Evolutionary conservation across 148 eudicot genomes (phyloP).

Genomic region (Talinum fruticosum): DNA sequence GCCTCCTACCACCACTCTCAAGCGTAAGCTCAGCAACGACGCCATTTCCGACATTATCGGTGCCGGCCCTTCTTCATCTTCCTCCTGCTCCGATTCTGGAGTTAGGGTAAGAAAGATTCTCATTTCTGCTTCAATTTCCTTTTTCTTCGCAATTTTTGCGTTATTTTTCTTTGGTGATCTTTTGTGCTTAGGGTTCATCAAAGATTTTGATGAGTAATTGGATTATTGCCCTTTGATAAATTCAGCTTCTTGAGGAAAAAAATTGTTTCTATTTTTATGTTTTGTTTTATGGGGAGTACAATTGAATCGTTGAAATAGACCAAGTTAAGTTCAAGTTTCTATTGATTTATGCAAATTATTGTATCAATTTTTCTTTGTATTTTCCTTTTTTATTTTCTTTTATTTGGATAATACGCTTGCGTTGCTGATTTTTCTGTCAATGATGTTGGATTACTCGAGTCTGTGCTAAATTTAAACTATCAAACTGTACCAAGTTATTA

Average conservation of each 20-base stretch:
- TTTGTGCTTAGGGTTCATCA: neutral
- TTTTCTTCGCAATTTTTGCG: neutral
- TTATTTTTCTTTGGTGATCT: neutral
- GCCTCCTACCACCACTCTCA: constrained; percentile 41
- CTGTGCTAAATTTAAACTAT: neutral
- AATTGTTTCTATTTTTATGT: neutral
- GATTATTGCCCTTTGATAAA: neutral
- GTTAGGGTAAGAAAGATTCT: constrained; percentile 49
- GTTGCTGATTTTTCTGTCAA: neutral
- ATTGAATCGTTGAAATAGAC: neutral
- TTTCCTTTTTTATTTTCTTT: neutral
- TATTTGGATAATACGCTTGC: neutral
- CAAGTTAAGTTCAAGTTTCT: neutral
- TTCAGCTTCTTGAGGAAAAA: neutral
- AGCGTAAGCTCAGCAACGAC: constrained; percentile 59
- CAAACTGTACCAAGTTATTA: neutral
- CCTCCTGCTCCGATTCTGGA: constrained; percentile 54
- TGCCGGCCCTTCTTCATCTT: constrained; percentile 29
- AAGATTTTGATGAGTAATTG: neutral
- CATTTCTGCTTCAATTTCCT: neutral
- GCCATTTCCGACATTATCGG: constrained; percentile 27
- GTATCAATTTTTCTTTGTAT: no score
- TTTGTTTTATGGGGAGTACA: neutral
- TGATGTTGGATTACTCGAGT: neutral
- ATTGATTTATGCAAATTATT: neutral